These are phyloP conservation scores for Hypomyces rosellus DNA, from an alignment of 2,329 filamentous ascomycete species.

Conservation along the genomic window DNA sequence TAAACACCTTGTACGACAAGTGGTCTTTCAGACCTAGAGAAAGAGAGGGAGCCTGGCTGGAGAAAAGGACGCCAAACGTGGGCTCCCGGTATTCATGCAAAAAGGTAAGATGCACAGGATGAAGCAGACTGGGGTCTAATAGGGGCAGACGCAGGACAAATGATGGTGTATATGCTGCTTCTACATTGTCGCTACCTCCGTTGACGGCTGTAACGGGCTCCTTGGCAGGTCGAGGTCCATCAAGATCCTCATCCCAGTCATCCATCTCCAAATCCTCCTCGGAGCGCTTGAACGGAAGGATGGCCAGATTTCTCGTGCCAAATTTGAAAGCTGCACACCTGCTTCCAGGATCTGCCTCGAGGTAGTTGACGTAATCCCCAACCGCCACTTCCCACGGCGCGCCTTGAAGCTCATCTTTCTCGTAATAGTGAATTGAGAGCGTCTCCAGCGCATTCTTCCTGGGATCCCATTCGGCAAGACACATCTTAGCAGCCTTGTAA, in stretches of 20 bases:
- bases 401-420: slow-evolving; percentile 80
- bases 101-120: slow-evolving; percentile 88
- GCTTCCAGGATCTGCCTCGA: slow-evolving; percentile 85
- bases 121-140: slow-evolving; percentile 78
- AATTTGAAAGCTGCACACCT: slow-evolving; percentile 94
- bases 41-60: slow-evolving; percentile 64
- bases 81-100: slow-evolving; percentile 96
- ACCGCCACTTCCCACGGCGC: slow-evolving; percentile 76
- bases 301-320: slow-evolving; percentile 79
- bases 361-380: slow-evolving; percentile 68
- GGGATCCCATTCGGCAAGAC: slow-evolving; percentile 89
- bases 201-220: slow-evolving; percentile 29
- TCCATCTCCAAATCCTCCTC: slow-evolving; percentile 88
- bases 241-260: slow-evolving; percentile 79
- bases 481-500: slow-evolving; percentile 87
- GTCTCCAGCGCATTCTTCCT: slow-evolving; percentile 73
- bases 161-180: slow-evolving; percentile 76
- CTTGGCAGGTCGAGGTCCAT: slow-evolving; percentile 57
- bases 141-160: slow-evolving; percentile 89
- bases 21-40: slow-evolving; percentile 80
- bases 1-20: slow-evolving; percentile 89
- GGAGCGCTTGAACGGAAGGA: slow-evolving; percentile 81
- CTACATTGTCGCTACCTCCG: slow-evolving; percentile 31
- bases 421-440: slow-evolving; percentile 95
- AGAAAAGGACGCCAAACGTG: slow-evolving; percentile 90